Evolutionary conservation across 2,329 filamentous ascomycete species (phyloP), one percentile per base, ranked within the genome.

Genomic region (Epichloe hybrida): DNA sequence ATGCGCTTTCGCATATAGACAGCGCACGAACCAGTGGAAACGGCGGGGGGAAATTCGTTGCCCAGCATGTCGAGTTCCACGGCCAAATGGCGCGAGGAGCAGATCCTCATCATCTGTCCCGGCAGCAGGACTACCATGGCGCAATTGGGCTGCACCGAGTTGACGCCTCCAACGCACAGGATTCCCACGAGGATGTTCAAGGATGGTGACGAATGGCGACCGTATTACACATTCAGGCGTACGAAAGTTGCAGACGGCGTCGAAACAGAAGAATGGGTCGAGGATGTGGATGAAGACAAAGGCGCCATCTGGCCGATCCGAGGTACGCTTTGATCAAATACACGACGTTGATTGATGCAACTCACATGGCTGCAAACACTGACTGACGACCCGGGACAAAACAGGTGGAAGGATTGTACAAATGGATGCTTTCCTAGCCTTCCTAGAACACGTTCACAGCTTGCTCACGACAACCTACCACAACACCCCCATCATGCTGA

Each of bases 181-280:
- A 79, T 97, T 58, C 82, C 86, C 35, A 96, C 91, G 68, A 85
- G 93, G 72, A 95, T 98, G 89, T 98, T 97, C 49, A 81, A 83
- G 58, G 89, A 94, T 52, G 82, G 86, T 63, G 89, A 81, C 63
- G 86, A 91, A 35, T 81, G 75, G 72, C 66, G 73, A 62, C 89
- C 91, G 2, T 86, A 88, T 60, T 84, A 86, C 62, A 86, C 93
- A 27, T 85, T 82, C 50, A 83, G 75, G 69, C 74, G 75, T 58
- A 78, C 71, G 64, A 82, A 75, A 71, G 64, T 68, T 34, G 66
- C 64, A 17, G 72, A 74, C 51, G 71, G 72, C 20, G 63, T 61
- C 11, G 68, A 72, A 45, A 79, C 81, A 31, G 79, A 84, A 52
- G 78, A 88, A 59, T 94, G 84, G 69, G 85, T 96, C 57, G 93